phyloP scores from a whole-genome alignment of 1,284 basidiomycete species.

The Omphalotus olearius region DNA sequence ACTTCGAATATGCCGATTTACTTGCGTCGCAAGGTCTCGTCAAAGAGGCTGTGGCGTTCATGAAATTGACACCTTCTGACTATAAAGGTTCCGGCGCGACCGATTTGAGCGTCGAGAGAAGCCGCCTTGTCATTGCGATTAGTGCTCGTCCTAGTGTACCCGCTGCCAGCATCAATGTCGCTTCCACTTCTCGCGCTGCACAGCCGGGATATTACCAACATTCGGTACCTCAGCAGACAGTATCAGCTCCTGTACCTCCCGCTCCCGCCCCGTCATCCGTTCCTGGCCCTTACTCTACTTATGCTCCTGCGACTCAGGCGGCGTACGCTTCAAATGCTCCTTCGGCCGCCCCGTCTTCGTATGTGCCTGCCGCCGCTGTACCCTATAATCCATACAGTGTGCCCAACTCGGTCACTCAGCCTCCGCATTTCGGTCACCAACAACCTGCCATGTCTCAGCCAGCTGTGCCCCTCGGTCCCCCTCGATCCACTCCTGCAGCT shows the following conservation, averaged over 20 bases:
- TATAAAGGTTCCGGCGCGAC: slow-evolving; percentile 66
- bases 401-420: slow-evolving; percentile 27
- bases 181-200: slow-evolving; percentile 6
- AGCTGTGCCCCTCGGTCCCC: slow-evolving; percentile 18
- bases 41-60: slow-evolving; percentile 77
- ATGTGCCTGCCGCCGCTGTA: slow-evolving; percentile 13
- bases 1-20: slow-evolving; percentile 94
- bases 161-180: slow-evolving; percentile 15
- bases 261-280: background rate
- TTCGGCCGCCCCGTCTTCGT: slow-evolving; percentile 1
- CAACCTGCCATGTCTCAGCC: slow-evolving; percentile 14
- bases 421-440: slow-evolving; percentile 34
- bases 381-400: slow-evolving; percentile 19
- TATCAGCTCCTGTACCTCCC: background rate
- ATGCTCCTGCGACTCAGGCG: slow-evolving; percentile 17
- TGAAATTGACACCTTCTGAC: slow-evolving; percentile 77
- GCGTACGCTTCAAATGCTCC: slow-evolving; percentile 16
- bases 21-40: slow-evolving; percentile 88
- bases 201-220: slow-evolving; percentile 11
- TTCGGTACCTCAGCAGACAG: background rate
- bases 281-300: slow-evolving; percentile 4
- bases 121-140: slow-evolving; percentile 54
- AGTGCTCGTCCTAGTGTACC: slow-evolving; percentile 24
- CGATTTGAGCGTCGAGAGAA: slow-evolving; percentile 62
- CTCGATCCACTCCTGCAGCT: slow-evolving; percentile 15